These are phyloP conservation scores for Amylocarpus encephaloides DNA, from an alignment of 2,329 filamentous ascomycete genomes.

Conservation along the genomic window DNA sequence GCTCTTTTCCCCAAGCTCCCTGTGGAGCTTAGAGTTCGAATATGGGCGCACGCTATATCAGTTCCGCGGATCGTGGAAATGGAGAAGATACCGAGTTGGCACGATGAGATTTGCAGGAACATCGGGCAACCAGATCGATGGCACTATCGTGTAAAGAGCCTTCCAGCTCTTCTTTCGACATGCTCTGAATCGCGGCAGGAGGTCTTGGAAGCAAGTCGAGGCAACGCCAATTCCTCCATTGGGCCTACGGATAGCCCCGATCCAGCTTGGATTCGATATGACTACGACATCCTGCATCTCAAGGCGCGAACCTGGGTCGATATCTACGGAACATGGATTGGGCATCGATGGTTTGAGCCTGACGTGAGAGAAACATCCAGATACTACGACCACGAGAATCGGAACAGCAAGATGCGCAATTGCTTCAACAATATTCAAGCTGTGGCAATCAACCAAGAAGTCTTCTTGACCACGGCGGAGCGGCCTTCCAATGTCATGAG, in stretches of 20 bases:
- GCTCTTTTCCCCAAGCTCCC: conserved; percentile 2
- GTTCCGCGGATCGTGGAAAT: conserved; percentile 7
- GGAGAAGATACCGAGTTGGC: conserved; percentile 8
- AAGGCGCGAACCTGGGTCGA: conserved; percentile 5
- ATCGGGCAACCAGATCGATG: conserved; percentile 2
- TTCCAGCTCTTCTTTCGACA: conserved; percentile 5
- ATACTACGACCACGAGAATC: background rate
- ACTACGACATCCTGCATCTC: conserved; percentile 11
- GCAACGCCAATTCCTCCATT: background rate
- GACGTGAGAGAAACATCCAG: conserved; percentile 1
- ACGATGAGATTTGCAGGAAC: background rate
- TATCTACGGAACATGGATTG: background rate
- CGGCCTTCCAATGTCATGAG: background rate
- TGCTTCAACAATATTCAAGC: conserved; percentile 6
- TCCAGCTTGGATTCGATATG: conserved; percentile 9
- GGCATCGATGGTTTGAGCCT: conserved; percentile 2
- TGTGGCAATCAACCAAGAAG: conserved; percentile 8
- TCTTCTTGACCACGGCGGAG: conserved; percentile 3
- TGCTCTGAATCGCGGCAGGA: conserved; percentile 10
- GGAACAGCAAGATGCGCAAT: conserved; percentile 5
- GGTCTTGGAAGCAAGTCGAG: conserved; percentile 4
- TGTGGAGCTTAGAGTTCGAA: conserved; percentile 1
- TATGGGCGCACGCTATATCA: conserved; percentile 7
- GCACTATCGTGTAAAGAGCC: conserved; percentile 6
- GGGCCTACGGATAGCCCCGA: background rate